Conservation (phyloP, 306 rosid species). For the Ceratonia siliqua region DNA sequence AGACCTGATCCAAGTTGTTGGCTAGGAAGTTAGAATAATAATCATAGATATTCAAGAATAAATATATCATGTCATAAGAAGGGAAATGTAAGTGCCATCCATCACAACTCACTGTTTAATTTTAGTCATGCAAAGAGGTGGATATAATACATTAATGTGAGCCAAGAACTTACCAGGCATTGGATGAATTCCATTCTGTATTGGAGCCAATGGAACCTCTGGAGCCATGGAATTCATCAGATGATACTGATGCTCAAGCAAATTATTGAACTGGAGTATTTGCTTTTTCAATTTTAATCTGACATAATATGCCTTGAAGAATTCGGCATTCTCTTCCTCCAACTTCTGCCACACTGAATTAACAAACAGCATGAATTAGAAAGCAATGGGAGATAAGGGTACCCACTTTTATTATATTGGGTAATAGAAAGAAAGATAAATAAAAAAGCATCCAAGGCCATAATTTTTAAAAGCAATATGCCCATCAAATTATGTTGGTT, state of each 20-base stretch:
- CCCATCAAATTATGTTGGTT: conserved; percentile 17
- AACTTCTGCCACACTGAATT: conserved; percentile 93
- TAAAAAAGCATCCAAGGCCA: background rate
- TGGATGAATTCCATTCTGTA: conserved; percentile 93
- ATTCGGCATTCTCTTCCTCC: conserved; percentile 97
- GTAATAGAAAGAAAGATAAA: background rate
- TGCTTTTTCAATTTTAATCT: conserved; percentile 92
- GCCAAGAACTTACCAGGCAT: conserved; percentile 78
- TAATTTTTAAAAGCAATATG: background rate
- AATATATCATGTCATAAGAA: background rate
- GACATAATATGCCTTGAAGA: conserved; percentile 89
- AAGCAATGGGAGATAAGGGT: conserved; percentile 19
- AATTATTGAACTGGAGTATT: conserved; percentile 77
- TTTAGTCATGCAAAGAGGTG: background rate
- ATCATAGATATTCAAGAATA: background rate
- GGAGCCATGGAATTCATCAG: conserved; percentile 74
- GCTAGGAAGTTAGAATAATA: conserved; percentile 14
- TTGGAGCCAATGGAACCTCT: conserved; percentile 92
- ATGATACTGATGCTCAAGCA: conserved; percentile 85
- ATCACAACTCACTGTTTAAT: conserved; percentile 4
- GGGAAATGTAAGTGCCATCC: background rate
- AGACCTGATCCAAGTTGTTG: background rate
- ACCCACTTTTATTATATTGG: background rate
- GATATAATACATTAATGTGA: conserved; percentile 23
- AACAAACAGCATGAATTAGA: conserved; percentile 22